Conservation (phyloP, 306 rosid genomes). For the Pyrus pyrifolia region DNA sequence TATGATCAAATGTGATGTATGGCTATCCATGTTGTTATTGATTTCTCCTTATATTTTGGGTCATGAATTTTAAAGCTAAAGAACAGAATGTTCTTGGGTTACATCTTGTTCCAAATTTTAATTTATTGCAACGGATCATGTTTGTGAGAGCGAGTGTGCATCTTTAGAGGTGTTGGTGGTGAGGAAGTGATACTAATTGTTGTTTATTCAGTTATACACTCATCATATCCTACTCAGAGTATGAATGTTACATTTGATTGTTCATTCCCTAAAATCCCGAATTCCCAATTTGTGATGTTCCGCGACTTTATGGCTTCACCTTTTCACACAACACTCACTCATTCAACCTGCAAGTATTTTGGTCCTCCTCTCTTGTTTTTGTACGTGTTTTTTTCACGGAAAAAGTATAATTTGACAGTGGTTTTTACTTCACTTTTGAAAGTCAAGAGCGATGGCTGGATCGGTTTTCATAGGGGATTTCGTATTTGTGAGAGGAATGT, state of each 20-base stretch:
- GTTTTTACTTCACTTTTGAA: not conserved
- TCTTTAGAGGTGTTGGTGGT: not conserved
- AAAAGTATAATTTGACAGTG: not conserved
- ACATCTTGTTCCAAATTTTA: not conserved
- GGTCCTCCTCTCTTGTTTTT: not conserved
- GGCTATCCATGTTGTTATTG: not conserved
- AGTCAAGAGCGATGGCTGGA: not conserved
- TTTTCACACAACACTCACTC: not conserved
- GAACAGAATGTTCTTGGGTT: not conserved
- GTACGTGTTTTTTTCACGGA: not conserved
- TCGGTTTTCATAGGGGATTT: not conserved
- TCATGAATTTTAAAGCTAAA: not conserved
- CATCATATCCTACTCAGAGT: not conserved
- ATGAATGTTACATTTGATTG: not conserved
- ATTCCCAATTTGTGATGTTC: not conserved
- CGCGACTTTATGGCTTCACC: not conserved
- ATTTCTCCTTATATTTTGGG: not conserved
- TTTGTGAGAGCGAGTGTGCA: not conserved
- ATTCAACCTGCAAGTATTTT: not conserved
- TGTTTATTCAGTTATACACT: not conserved
- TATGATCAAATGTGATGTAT: not conserved
- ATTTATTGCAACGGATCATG: not conserved
- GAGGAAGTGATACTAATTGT: not conserved
- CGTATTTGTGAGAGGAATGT: not conserved
- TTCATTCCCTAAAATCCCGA: not conserved